These are phyloP conservation scores for Suillus americanus DNA, from an alignment of 768 basidiomycete genomes.

Conservation along the genomic window DNA sequence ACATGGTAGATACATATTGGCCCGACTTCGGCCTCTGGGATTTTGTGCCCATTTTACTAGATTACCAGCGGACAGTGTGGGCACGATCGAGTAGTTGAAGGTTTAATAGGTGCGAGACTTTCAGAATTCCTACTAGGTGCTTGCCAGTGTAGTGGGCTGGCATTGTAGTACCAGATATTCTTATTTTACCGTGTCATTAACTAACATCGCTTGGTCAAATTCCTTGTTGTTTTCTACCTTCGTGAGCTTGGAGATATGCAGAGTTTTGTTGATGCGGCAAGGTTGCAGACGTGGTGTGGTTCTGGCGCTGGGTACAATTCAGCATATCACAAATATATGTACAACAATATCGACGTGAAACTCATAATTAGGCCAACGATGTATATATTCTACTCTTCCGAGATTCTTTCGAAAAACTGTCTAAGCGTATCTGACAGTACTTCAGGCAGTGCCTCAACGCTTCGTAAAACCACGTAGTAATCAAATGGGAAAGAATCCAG, in stretches of 20 bases:
- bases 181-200: neutral
- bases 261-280: neutral
- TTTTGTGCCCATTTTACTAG: constrained; percentile 82
- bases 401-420: constrained; percentile 88
- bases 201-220: neutral
- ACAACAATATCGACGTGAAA: neutral
- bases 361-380: neutral
- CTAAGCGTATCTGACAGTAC: constrained; percentile 85
- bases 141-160: neutral
- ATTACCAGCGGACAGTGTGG: constrained; percentile 70
- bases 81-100: constrained; percentile 39
- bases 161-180: neutral
- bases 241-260: neutral
- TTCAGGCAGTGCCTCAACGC: constrained; percentile 89
- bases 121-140: constrained; percentile 13
- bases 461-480: constrained; percentile 90
- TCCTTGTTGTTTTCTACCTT: neutral
- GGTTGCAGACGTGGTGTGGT: neutral
- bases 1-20: constrained; percentile 86
- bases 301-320: neutral
- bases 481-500: constrained; percentile 97
- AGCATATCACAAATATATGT: neutral
- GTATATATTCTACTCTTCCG: constrained; percentile 55
- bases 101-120: constrained; percentile 34
- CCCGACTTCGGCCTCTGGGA: constrained; percentile 89